Evolutionary conservation across 202 grass and related monocot species (phyloP).

Genomic region (Panicum virgatum): DNA sequence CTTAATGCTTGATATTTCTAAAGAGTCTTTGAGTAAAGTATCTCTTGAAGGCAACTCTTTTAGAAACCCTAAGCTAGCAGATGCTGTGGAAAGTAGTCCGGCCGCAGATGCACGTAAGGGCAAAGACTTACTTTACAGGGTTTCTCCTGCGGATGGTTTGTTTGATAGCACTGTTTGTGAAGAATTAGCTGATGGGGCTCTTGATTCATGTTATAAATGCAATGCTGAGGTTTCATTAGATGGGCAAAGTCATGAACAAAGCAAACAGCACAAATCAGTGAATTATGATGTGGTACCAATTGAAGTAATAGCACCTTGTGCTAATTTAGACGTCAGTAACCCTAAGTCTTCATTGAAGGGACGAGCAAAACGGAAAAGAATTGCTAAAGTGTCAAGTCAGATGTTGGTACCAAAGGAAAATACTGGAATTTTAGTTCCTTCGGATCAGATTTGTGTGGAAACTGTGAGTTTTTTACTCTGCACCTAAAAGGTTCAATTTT

Average conservation of each 20-base stretch:
- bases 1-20: background rate
- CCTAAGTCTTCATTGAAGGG: constrained; percentile 18
- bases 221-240: constrained; percentile 11
- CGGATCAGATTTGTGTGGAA: constrained; percentile 11
- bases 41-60: constrained; percentile 21
- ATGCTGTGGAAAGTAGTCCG: background rate
- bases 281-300: constrained; percentile 7
- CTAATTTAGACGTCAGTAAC: constrained; percentile 22
- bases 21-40: background rate
- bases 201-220: constrained; percentile 1
- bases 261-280: background rate
- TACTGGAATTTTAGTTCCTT: constrained; percentile 14
- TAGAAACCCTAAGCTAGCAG: background rate
- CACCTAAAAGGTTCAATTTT: background rate
- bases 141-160: constrained; percentile 23
- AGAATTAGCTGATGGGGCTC: background rate
- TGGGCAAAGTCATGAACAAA: background rate
- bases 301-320: constrained; percentile 9
- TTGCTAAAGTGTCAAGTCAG: background rate
- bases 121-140: background rate
- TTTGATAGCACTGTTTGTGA: background rate
- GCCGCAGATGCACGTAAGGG: background rate
- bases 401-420: background rate
- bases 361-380: background rate
- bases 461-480: constrained; percentile 24